A percentile compares a stretch with the other conserved stretches of the same genome.
Conservation (phyloP, 768 basidiomycete species). For the button mushroom (Agaricus bisporus) region DNA sequence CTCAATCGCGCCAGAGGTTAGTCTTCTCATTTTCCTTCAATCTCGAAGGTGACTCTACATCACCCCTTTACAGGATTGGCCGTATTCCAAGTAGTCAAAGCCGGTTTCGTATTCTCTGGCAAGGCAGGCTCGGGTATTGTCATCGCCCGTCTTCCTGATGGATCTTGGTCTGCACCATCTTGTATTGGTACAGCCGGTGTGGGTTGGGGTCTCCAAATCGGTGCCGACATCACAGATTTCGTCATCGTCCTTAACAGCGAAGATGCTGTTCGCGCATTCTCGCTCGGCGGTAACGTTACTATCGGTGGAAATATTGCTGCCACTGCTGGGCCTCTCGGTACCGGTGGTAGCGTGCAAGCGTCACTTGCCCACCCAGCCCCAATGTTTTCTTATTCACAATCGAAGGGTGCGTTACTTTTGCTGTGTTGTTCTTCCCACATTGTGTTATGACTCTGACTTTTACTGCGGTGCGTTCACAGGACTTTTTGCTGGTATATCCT, state of each 20-base stretch:
- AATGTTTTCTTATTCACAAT: constrained; percentile 97
- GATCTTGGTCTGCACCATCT: constrained; percentile 94
- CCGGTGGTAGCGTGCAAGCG: constrained; percentile 85
- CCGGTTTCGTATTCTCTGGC: constrained; percentile 92
- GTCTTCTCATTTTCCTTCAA: constrained; percentile 10
- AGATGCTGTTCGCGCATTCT: constrained; percentile 93
- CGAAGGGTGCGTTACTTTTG: constrained; percentile 61
- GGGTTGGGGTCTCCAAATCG: constrained; percentile 93
- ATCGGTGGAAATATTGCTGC: constrained; percentile 88
- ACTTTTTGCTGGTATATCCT: constrained; percentile 88
- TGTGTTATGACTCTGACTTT: neutral
- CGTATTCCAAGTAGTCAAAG: constrained; percentile 90
- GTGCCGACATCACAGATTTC: constrained; percentile 92
- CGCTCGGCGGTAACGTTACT: constrained; percentile 91
- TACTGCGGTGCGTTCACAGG: constrained; percentile 36
- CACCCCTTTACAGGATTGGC: constrained; percentile 61
- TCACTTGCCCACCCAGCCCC: constrained; percentile 89
- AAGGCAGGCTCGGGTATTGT: constrained; percentile 93
- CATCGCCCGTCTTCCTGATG: constrained; percentile 88
- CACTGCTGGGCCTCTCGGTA: constrained; percentile 89
- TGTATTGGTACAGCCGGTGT: constrained; percentile 96
- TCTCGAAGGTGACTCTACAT: neutral
- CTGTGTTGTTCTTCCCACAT: neutral
- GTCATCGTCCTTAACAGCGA: constrained; percentile 96
- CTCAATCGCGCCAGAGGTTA: constrained; percentile 83